Evolutionary conservation across 441 rosid species (phyloP).

Genomic region (Sinapis alba): DNA sequence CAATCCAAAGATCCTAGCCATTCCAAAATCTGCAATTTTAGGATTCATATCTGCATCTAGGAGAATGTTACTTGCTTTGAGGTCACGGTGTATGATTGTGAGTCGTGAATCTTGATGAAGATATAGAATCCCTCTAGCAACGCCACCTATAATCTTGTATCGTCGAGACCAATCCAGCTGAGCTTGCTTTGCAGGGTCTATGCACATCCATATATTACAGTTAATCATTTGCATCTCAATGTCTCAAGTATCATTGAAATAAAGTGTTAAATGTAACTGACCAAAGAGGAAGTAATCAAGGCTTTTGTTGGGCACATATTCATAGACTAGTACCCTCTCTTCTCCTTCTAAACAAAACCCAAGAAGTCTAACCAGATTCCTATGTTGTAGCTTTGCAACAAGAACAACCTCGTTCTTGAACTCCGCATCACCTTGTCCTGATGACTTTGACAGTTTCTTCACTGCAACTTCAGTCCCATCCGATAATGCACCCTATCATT

Average conservation of each 20-base stretch:
- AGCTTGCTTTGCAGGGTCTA: slow-evolving; percentile 41
- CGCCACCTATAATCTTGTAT: slow-evolving; percentile 43
- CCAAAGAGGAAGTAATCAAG: slow-evolving; percentile 52
- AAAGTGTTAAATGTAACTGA: slow-evolving; percentile 12
- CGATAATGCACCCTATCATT: background rate
- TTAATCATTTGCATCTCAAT: background rate
- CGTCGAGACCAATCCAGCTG: slow-evolving; percentile 46
- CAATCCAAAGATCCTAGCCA: slow-evolving; percentile 27
- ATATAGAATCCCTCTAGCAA: slow-evolving; percentile 54
- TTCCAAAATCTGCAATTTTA: slow-evolving; percentile 43
- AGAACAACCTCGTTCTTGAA: slow-evolving; percentile 66
- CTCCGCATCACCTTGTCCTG: slow-evolving; percentile 58
- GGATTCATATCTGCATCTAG: slow-evolving; percentile 49
- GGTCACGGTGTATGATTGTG: slow-evolving; percentile 54
- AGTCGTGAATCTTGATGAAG: slow-evolving; percentile 56
- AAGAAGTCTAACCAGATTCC: slow-evolving; percentile 52
- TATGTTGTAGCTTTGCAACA: slow-evolving; percentile 59
- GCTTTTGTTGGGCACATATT: slow-evolving; percentile 57
- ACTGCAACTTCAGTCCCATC: slow-evolving; percentile 18
- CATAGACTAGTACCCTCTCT: slow-evolving; percentile 60
- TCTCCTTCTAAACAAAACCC: slow-evolving; percentile 50
- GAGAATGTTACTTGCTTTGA: slow-evolving; percentile 53
- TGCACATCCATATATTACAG: background rate
- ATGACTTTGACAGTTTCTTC: slow-evolving; percentile 21
- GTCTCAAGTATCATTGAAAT: background rate